phyloP scores from a whole-genome alignment of 192 early-diverging fungal species.

The Coemansia asiatica region DNA sequence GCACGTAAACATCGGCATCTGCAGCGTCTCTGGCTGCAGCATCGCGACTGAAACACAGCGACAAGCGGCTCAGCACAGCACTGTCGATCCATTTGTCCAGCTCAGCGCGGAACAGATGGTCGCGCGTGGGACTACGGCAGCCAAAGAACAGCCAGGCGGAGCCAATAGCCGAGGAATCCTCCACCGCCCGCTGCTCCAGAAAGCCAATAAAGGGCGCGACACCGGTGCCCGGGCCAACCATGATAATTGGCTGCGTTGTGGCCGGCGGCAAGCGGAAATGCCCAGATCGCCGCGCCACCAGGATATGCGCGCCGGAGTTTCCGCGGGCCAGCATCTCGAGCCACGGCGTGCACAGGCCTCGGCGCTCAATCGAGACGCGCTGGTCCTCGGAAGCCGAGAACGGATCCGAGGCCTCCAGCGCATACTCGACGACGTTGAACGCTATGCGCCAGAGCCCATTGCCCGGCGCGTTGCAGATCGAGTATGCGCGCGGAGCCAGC shows the following conservation, averaged over 20 bases:
- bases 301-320: conserved; percentile 19
- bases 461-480: conserved; percentile 72
- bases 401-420: conserved; percentile 40
- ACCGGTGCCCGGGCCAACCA: conserved; percentile 93
- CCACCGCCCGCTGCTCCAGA: conserved; percentile 69
- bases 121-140: conserved; percentile 65
- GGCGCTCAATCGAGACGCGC: conserved; percentile 36
- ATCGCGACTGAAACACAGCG: conserved; percentile 69
- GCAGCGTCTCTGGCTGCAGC: conserved; percentile 54
- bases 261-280: conserved; percentile 65
- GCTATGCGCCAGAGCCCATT: conserved; percentile 63
- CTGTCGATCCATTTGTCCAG: conserved; percentile 52
- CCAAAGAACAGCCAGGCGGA: conserved; percentile 76
- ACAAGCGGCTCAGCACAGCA: conserved; percentile 60
- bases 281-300: conserved; percentile 62
- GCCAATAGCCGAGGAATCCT: conserved; percentile 15
- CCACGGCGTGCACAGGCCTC: conserved; percentile 81
- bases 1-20: conserved; percentile 69
- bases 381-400: conserved; percentile 24
- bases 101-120: conserved; percentile 71
- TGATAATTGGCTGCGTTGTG: conserved; percentile 66
- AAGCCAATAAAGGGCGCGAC: conserved; percentile 94
- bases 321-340: conserved; percentile 62
- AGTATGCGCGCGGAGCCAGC: conserved; percentile 86
- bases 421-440: conserved; percentile 85